Conservation (phyloP, 768 basidiomycete species). For the Hebeloma cylindrosporum region DNA sequence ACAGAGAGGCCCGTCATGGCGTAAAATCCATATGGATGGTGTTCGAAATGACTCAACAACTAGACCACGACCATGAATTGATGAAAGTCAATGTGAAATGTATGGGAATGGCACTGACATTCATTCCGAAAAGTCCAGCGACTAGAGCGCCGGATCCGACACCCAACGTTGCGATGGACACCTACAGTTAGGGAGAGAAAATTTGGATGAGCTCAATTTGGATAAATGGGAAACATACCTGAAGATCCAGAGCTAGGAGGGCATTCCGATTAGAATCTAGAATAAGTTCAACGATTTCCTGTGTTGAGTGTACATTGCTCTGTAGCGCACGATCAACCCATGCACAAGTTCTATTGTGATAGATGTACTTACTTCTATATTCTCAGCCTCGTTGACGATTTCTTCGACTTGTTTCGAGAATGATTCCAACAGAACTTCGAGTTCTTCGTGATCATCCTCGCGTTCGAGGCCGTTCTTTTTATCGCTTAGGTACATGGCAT, state of each 20-base stretch:
- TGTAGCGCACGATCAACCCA: constrained; percentile 26
- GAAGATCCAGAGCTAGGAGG: constrained; percentile 86
- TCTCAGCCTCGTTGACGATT: constrained; percentile 91
- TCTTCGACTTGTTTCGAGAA: constrained; percentile 97
- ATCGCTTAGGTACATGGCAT: constrained; percentile 93
- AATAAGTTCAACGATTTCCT: constrained; percentile 97
- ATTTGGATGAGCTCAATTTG: constrained; percentile 6
- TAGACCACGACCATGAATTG: constrained; percentile 25
- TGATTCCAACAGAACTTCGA: constrained; percentile 91
- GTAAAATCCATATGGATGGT: constrained; percentile 72
- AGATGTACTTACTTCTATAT: constrained; percentile 59
- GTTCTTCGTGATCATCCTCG: constrained; percentile 88
- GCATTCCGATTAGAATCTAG: constrained; percentile 95
- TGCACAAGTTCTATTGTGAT: neutral
- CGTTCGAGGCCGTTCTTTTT: constrained; percentile 65
- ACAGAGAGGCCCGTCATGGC: constrained; percentile 60
- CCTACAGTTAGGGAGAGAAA: no score
- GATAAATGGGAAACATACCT: constrained; percentile 46
- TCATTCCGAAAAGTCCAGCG: constrained; percentile 96
- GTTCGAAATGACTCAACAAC: constrained; percentile 77
- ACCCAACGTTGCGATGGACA: constrained; percentile 94
- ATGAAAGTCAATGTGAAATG: constrained; percentile 7
- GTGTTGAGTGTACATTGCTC: constrained; percentile 95
- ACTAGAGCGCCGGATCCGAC: constrained; percentile 87
- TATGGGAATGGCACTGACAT: constrained; percentile 52